Evolutionary conservation across 768 basidiomycete genomes (phyloP).

Genomic region (Ephemerocybe angulata): DNA sequence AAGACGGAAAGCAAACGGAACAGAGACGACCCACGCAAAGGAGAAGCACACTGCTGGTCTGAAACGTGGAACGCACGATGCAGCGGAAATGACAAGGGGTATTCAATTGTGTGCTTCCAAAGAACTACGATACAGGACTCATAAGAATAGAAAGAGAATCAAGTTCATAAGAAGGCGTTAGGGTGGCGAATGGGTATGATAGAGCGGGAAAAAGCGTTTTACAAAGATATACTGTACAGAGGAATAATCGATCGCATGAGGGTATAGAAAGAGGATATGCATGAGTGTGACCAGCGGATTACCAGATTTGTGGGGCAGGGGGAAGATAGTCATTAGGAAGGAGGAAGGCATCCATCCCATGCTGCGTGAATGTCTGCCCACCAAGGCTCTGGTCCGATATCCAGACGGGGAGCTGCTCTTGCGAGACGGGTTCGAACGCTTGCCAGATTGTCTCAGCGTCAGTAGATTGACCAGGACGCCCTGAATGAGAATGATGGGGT

Average conservation of each 20-base stretch:
- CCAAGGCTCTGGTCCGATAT: constrained; percentile 81
- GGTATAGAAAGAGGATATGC: background rate
- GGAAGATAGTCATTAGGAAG: constrained; percentile 73
- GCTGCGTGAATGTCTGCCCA: constrained; percentile 69
- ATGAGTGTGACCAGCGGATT: constrained; percentile 14
- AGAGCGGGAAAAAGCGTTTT: too few relatives aligned
- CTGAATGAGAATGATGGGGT: constrained; percentile 2
- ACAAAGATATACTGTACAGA: too few relatives aligned
- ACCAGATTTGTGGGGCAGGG: constrained; percentile 75
- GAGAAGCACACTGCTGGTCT: too few relatives aligned
- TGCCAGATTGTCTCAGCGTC: constrained; percentile 73
- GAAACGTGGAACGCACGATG: too few relatives aligned
- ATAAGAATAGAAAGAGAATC: too few relatives aligned
- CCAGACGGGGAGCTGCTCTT: constrained; percentile 80
- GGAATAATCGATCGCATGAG: background rate
- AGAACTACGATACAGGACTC: too few relatives aligned
- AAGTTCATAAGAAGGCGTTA: too few relatives aligned
- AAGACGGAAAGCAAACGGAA: too few relatives aligned
- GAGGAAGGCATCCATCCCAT: constrained; percentile 84
- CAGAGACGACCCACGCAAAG: too few relatives aligned
- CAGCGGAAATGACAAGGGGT: too few relatives aligned
- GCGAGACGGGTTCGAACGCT: constrained; percentile 67
- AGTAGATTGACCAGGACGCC: constrained; percentile 11
- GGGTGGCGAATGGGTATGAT: too few relatives aligned
- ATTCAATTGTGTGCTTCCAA: too few relatives aligned